Base-by-base conservation (phyloP, 1,284 basidiomycete species). In the Heterobasidion parviporum region DNA sequence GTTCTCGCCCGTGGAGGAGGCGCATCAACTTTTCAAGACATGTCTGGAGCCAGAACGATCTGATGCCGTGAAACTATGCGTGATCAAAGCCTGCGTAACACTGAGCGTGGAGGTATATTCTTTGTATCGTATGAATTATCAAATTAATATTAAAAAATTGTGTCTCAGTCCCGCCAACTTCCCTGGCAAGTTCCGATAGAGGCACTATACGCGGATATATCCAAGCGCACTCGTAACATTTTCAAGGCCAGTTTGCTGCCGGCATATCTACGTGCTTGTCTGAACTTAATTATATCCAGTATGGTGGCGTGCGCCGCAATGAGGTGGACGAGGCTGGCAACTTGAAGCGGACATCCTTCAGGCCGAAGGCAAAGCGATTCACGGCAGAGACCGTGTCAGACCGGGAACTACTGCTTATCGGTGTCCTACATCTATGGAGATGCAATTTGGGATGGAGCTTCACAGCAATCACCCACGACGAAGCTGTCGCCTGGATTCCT, bases 1-100 rank as follows among this genome's bases (percentile, higher is more conserved):
- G 12, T 88, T 86, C 63, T 69, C 89, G 43, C 78, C 87, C 0
- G 70, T 76, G 49, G 78, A 83, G 53, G 86, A 88, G 47, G 76
- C 80, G 1, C 60, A 84, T 8, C 72, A 73, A 1, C 66, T 91
- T 16, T 88, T 92, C 63, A 66, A 73, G 32, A 71, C 73, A 3
- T 89, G 85, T 63, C 68, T 93, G 32, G 82, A 88, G 60, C 81
- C 87, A 8, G 88, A 91, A 60, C 79, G 85, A 41, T 85, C 88
- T 0, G 87, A 92, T 50, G 83, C 85, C 3, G 82, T 90, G 61
- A 93, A 92, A 73, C 80, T 87, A n/a, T 82, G 82, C 57, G 90
- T 78, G 1, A 74, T 92, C 53, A 83, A 85, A 59, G 89, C 91
- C 1, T 83, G 77, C 61, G 67, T 85, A 45, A 81, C 80, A 0